Conservation (phyloP, 306 rosid species). For the Prosopis cineraria region DNA sequence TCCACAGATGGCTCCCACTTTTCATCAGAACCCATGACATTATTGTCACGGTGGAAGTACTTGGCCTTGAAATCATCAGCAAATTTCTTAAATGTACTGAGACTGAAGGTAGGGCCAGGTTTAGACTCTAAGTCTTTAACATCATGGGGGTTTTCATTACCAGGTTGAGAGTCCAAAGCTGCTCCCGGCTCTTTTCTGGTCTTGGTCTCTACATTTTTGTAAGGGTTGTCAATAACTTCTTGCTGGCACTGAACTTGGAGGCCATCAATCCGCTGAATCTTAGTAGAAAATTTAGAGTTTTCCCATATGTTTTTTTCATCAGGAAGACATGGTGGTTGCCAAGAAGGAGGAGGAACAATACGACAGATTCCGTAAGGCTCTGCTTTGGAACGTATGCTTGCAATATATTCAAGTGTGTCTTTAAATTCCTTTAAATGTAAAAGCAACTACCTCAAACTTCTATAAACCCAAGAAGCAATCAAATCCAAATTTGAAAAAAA, state of each 20-base stretch:
- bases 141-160: slow-evolving; percentile 37
- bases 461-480: slow-evolving; percentile 33
- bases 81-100: slow-evolving; percentile 59
- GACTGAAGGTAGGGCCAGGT: slow-evolving; percentile 62
- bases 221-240: slow-evolving; percentile 28
- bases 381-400: slow-evolving; percentile 61
- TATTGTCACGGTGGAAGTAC: slow-evolving; percentile 53
- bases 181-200: slow-evolving; percentile 49
- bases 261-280: slow-evolving; percentile 70
- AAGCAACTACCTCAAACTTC: slow-evolving; percentile 31
- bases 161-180: slow-evolving; percentile 43
- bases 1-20: slow-evolving; percentile 69
- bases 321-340: slow-evolving; percentile 60
- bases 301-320: slow-evolving; percentile 56
- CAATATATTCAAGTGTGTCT: slow-evolving; percentile 66
- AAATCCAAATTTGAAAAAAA: slow-evolving; percentile 26
- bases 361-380: slow-evolving; percentile 83
- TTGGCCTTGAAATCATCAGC: slow-evolving; percentile 78
- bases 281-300: slow-evolving; percentile 54
- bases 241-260: slow-evolving; percentile 44
- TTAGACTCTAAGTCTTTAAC: slow-evolving; percentile 39
- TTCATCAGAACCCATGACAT: slow-evolving; percentile 38
- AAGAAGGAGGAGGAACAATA: slow-evolving; percentile 77
- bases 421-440: slow-evolving; percentile 68
- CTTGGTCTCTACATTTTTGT: slow-evolving; percentile 39